Percentiles rank a stretch among this genome's conserved stretches.
These are phyloP conservation scores for Carex sylvatica DNA, from an alignment of 202 grass and related monocot species.

Conservation along the genomic window DNA sequence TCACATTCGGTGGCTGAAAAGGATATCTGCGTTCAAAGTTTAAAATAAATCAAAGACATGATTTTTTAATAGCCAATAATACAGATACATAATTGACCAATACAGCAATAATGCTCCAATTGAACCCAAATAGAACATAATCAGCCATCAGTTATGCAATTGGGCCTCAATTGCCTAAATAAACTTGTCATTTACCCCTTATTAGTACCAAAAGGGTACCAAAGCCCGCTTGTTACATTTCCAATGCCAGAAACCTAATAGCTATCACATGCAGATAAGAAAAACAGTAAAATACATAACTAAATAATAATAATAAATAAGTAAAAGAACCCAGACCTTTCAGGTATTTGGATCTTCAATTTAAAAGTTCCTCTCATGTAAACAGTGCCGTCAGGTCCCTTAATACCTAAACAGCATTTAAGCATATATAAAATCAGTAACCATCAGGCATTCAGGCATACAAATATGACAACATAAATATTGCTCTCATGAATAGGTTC, in stretches of 20 bases:
- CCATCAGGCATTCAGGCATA: background rate
- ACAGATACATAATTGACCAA: background rate
- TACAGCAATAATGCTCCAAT: background rate
- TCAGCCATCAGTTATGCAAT: background rate
- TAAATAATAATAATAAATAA: background rate
- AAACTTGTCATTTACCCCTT: background rate
- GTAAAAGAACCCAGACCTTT: constrained; percentile 42
- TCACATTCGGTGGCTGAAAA: constrained; percentile 85
- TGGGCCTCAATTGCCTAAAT: background rate
- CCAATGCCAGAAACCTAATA: background rate
- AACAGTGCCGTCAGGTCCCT: constrained; percentile 68
- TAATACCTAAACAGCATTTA: constrained; percentile 37
- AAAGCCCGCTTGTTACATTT: background rate
- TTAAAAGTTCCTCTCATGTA: constrained; percentile 74
- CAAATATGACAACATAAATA: background rate
- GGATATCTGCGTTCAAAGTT: constrained; percentile 64
- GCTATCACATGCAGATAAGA: background rate
- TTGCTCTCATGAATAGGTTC: background rate
- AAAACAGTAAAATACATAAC: background rate
- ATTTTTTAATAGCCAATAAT: background rate
- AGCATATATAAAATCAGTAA: background rate
- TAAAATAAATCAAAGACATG: background rate
- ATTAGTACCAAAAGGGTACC: background rate
- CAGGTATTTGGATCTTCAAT: constrained; percentile 84
- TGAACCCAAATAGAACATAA: background rate